Evolutionary conservation across 139 green algal genomes (phyloP).

Genomic region (Closterium sp.): DNA sequence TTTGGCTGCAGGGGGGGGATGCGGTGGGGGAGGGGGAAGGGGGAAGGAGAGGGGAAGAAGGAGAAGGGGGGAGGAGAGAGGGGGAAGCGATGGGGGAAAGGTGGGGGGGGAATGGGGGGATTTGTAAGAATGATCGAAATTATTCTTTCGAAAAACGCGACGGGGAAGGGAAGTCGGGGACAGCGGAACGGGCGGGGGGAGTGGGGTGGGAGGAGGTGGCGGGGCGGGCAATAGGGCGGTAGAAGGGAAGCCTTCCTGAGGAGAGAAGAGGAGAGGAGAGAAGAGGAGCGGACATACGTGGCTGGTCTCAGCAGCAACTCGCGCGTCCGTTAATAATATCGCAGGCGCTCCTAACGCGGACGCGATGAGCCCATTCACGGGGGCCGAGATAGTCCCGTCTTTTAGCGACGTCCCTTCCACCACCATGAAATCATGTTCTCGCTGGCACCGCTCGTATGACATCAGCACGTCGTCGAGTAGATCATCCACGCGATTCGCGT

Average conservation of each 20-base stretch:
- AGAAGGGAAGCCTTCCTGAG: background rate
- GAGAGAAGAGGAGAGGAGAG: background rate
- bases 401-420: slow-evolving; percentile 37
- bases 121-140: too few relatives aligned
- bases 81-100: too few relatives aligned
- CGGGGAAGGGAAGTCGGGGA: too few relatives aligned
- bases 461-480: slow-evolving; percentile 43
- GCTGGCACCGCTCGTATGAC: slow-evolving; percentile 47
- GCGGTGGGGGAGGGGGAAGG: too few relatives aligned
- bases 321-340: slow-evolving; percentile 28
- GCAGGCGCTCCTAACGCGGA: slow-evolving; percentile 23
- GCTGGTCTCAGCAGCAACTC: slow-evolving; percentile 4
- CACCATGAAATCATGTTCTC: slow-evolving; percentile 41
- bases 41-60: background rate
- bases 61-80: background rate
- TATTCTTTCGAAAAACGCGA: too few relatives aligned
- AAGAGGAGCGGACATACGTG: background rate
- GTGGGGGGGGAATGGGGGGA: too few relatives aligned
- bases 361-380: slow-evolving; percentile 31
- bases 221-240: background rate
- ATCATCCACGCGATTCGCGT: slow-evolving; percentile 30
- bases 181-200: too few relatives aligned
- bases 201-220: too few relatives aligned
- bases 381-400: slow-evolving; percentile 26
- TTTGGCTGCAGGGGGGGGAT: background rate